Conservation (phyloP, 192 early-diverging fungal genomes). For the Podila epicladia region DNA sequence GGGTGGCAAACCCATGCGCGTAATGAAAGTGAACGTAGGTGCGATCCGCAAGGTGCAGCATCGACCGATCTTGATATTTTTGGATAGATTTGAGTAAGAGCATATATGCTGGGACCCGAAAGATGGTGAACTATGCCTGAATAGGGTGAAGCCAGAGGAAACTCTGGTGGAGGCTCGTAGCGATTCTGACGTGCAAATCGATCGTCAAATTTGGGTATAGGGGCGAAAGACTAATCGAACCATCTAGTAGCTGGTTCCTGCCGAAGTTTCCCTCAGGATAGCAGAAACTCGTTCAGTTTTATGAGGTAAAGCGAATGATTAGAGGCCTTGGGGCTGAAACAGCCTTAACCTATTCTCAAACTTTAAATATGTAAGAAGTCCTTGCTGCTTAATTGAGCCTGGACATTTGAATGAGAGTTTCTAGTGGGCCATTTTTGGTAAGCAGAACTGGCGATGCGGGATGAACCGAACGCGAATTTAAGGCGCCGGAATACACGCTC, state of each 20-base stretch:
- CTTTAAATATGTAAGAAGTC: conserved; percentile 86
- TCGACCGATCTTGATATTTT: conserved; percentile 64
- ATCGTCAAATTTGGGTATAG: conserved; percentile 85
- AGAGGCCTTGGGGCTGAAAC: conserved; percentile 80
- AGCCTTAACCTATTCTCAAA: conserved; percentile 86
- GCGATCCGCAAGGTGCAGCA: conserved; percentile 54
- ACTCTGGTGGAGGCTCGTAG: conserved; percentile 82
- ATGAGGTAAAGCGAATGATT: conserved; percentile 88
- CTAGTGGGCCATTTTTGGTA: conserved; percentile 92
- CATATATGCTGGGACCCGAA: conserved; percentile 82
- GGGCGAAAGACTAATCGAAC: conserved; percentile 87
- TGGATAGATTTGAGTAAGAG: conserved; percentile 67
- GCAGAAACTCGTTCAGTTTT: conserved; percentile 82
- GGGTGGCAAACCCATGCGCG: conserved; percentile 67
- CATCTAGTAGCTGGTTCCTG: conserved; percentile 88
- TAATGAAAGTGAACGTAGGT: conserved; percentile 66
- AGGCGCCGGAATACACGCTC: conserved; percentile 76
- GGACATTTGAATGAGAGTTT: conserved; percentile 77
- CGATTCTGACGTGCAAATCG: conserved; percentile 82
- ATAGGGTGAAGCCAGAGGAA: conserved; percentile 85
- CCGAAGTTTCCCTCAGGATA: conserved; percentile 87
- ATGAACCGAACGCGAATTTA: conserved; percentile 86
- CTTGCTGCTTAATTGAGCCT: conserved; percentile 75
- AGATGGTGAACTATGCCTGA: conserved; percentile 88
- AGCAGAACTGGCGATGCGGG: conserved; percentile 90